Conservation (phyloP, 1,139 yeast species). For the Scheffersomyces illinoinensis region DNA sequence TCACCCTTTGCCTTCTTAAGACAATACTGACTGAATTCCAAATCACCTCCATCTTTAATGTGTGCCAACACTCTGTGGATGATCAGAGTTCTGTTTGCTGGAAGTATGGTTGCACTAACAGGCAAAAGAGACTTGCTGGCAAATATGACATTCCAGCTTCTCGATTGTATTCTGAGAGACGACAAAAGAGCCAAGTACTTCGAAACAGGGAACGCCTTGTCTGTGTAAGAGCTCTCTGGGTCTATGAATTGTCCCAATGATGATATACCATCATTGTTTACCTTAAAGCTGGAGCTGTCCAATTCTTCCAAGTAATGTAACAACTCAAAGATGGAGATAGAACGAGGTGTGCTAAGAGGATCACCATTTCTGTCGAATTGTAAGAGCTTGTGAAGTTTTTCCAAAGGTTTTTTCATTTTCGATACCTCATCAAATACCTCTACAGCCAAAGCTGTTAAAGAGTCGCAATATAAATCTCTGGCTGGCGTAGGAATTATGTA, state of each 20-base stretch:
- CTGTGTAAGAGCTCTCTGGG: constrained; percentile 8
- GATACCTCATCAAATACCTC: constrained; percentile 17
- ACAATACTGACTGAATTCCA: constrained; percentile 23
- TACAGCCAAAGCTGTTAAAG: constrained; percentile 32
- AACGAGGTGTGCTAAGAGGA: constrained; percentile 40
- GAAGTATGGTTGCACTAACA: constrained; percentile 48
- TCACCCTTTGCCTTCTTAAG: constrained; percentile 16
- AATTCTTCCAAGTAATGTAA: constrained; percentile 30
- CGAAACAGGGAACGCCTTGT: constrained; percentile 20
- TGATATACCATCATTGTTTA: constrained; percentile 19
- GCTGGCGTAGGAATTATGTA: constrained; percentile 39
- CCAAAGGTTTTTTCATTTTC: constrained; percentile 37
- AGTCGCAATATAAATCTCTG: constrained; percentile 28
- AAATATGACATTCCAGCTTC: constrained; percentile 43
- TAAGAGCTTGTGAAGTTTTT: constrained; percentile 52
- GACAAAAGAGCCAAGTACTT: constrained; percentile 46
- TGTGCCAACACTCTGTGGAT: constrained; percentile 28
- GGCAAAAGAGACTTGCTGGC: constrained; percentile 38
- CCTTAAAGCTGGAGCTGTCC: constrained; percentile 22
- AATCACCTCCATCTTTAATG: constrained; percentile 30
- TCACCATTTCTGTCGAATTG: constrained; percentile 49
- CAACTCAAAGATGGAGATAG: constrained; percentile 51
- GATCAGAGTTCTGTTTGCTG: constrained; percentile 34
- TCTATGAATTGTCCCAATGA: constrained; percentile 16
- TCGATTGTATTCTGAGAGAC: constrained; percentile 48